A percentile compares a stretch with the other conserved stretches of the same genome.
Evolutionary conservation across 306 rosid species (phyloP).

Genomic region (Fragaria ananassa): DNA sequence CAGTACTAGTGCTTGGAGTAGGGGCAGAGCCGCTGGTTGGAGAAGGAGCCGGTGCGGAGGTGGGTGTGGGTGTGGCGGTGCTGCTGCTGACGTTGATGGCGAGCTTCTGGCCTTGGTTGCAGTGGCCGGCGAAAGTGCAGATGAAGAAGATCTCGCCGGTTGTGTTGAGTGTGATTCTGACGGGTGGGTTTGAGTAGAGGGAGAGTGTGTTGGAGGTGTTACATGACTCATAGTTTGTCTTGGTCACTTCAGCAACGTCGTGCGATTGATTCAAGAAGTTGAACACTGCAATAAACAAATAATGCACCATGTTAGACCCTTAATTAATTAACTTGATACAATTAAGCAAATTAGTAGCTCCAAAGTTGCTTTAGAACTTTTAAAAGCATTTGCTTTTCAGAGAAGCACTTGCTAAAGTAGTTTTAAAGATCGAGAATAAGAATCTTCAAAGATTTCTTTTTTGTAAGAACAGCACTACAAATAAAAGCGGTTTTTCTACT

Average conservation of each 20-base stretch:
- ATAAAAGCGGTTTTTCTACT: background rate
- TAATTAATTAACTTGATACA: background rate
- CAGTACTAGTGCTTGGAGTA: background rate
- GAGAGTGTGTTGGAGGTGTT: slow-evolving; percentile 29
- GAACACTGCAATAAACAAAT: slow-evolving; percentile 43
- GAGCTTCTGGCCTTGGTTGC: slow-evolving; percentile 30
- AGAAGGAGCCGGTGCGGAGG: background rate
- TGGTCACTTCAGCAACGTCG: slow-evolving; percentile 60
- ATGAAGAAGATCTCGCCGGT: slow-evolving; percentile 24
- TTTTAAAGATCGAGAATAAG: background rate
- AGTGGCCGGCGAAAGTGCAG: slow-evolving; percentile 18
- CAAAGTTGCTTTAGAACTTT: background rate
- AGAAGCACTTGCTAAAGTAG: background rate
- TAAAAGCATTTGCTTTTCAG: background rate
- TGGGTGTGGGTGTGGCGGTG: background rate
- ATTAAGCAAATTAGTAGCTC: background rate
- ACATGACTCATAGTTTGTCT: slow-evolving; percentile 44
- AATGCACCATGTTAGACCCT: background rate
- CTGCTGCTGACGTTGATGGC: slow-evolving; percentile 18
- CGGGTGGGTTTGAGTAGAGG: slow-evolving; percentile 15
- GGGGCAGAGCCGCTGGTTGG: background rate
- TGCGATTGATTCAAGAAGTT: slow-evolving; percentile 39
- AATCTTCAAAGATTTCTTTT: background rate
- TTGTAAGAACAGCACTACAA: background rate
- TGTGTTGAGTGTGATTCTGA: background rate